Conservation (phyloP, 257 asterid genomes). For the Capsicum chinense region DNA sequence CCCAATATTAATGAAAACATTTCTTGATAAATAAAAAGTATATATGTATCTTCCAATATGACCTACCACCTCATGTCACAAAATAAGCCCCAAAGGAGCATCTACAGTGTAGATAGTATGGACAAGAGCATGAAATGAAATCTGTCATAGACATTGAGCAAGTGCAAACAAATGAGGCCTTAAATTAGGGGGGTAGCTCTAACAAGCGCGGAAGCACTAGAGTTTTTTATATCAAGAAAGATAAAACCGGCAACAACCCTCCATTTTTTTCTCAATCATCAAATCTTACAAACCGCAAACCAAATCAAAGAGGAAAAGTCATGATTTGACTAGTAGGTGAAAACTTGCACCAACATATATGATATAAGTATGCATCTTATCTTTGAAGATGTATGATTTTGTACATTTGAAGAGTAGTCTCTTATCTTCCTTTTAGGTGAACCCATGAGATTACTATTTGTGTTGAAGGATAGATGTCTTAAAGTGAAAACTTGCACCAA, state of each 20-base stretch:
- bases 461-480: too few relatives aligned
- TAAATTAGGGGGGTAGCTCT: constrained; percentile 3
- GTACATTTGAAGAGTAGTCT: too few relatives aligned
- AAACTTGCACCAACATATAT: too few relatives aligned
- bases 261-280: constrained; percentile 2
- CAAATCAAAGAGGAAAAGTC: not conserved
- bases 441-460: too few relatives aligned
- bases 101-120: not conserved
- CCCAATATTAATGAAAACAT: too few relatives aligned
- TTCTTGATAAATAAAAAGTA: too few relatives aligned
- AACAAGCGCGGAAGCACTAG: not conserved
- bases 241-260: not conserved
- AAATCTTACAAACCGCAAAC: not conserved
- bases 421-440: too few relatives aligned
- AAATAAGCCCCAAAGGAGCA: not conserved
- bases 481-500: too few relatives aligned
- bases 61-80: not conserved
- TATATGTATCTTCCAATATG: not conserved
- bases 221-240: constrained; percentile 8
- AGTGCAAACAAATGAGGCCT: not conserved
- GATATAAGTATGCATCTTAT: too few relatives aligned
- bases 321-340: not conserved
- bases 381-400: too few relatives aligned
- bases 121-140: not conserved
- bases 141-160: too few relatives aligned